These are phyloP conservation scores for Suhomyces xylopsoci DNA, from an alignment of 805 yeast species.

Conservation along the genomic window DNA sequence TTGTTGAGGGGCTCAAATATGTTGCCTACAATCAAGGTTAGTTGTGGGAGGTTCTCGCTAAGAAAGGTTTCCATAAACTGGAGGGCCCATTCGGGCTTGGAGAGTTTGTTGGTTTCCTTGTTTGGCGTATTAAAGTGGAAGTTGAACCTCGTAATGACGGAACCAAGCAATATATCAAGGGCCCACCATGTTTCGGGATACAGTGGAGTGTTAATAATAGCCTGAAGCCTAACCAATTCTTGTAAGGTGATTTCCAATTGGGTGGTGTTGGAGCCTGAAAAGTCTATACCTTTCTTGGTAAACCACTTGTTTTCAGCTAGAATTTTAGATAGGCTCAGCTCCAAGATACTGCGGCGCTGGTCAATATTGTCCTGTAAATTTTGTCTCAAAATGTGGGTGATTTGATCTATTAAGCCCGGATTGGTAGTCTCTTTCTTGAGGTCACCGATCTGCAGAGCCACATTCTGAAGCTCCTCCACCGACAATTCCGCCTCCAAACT, in stretches of 20 bases:
- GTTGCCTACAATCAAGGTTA: slow-evolving; percentile 39
- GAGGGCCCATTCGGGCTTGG: slow-evolving; percentile 73
- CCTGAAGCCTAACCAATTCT: slow-evolving; percentile 31
- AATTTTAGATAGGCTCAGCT: background rate
- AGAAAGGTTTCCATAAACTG: slow-evolving; percentile 46
- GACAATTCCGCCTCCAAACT: background rate
- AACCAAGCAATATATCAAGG: slow-evolving; percentile 43
- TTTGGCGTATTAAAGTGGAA: slow-evolving; percentile 56
- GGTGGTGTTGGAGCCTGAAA: background rate
- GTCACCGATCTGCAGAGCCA: background rate
- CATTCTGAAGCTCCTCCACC: background rate
- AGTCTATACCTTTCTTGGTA: background rate
- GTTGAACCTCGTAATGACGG: slow-evolving; percentile 49
- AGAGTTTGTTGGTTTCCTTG: slow-evolving; percentile 58
- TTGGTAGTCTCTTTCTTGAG: background rate
- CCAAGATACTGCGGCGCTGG: background rate
- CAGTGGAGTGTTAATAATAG: slow-evolving; percentile 20
- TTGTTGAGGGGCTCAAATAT: slow-evolving; percentile 23
- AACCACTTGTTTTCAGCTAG: background rate
- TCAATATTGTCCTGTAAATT: background rate
- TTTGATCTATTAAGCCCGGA: background rate
- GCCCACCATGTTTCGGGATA: slow-evolving; percentile 49
- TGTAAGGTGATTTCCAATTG: background rate
- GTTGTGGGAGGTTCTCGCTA: slow-evolving; percentile 34
- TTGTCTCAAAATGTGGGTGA: background rate